Conservation (phyloP, 1,284 basidiomycete genomes). For the Mycena sp. region DNA sequence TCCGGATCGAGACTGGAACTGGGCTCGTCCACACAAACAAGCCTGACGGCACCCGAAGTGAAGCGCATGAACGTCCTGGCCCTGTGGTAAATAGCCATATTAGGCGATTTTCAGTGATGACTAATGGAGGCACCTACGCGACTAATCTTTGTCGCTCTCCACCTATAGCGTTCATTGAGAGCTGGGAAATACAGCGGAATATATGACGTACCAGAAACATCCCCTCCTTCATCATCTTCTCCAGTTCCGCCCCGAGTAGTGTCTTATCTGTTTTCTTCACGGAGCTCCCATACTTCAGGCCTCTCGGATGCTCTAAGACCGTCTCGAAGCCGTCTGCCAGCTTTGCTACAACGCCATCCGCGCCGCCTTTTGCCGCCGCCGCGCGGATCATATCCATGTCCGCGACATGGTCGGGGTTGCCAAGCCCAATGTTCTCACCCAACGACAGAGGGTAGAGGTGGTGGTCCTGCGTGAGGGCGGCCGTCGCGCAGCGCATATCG, state of each 20-base stretch:
- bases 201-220: conserved; percentile 41
- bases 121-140: conserved; percentile 31
- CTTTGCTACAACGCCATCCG: conserved; percentile 29
- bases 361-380: conserved; percentile 51
- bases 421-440: conserved; percentile 58
- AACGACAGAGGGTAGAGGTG: conserved; percentile 53
- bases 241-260: conserved; percentile 12
- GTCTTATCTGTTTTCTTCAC: conserved; percentile 10
- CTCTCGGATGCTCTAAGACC: conserved; percentile 18
- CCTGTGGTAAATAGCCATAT: conserved; percentile 14
- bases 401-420: conserved; percentile 42
- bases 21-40: conserved; percentile 62
- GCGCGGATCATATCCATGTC: conserved; percentile 44
- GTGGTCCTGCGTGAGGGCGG: conserved; percentile 56
- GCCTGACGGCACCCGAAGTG: conserved; percentile 52
- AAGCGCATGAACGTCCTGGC: conserved; percentile 56
- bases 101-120: not conserved
- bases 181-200: too few species aligned
- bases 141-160: conserved; percentile 54
- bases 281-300: conserved; percentile 4
- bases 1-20: conserved; percentile 62
- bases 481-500: conserved; percentile 49
- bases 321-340: conserved; percentile 18
- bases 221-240: conserved; percentile 45
- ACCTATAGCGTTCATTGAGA: too few species aligned